Evolutionary conservation across 1,139 yeast genomes (phyloP).

Genomic region (Wickerhamomyces sp.): DNA sequence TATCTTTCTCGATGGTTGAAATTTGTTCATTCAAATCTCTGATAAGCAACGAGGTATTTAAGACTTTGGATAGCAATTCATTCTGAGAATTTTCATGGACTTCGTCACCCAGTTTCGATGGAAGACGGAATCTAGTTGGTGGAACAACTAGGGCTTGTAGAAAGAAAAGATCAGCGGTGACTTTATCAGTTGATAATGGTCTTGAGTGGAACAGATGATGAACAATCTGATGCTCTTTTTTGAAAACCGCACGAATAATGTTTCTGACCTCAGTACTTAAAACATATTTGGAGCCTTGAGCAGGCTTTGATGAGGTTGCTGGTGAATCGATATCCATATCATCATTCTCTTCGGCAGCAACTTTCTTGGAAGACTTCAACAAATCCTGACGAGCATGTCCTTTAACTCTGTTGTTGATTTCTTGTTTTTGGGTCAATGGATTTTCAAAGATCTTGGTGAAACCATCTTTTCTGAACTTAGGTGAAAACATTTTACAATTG

Average conservation of each 20-base stretch:
- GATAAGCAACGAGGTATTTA: slow-evolving; percentile 75
- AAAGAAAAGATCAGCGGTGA: slow-evolving; percentile 86
- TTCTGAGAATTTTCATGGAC: slow-evolving; percentile 93
- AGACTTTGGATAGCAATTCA: slow-evolving; percentile 73
- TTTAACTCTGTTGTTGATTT: slow-evolving; percentile 74
- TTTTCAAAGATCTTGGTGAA: slow-evolving; percentile 88
- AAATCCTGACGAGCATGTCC: slow-evolving; percentile 73
- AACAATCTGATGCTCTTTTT: slow-evolving; percentile 59
- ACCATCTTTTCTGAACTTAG: slow-evolving; percentile 92
- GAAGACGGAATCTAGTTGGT: slow-evolving; percentile 93
- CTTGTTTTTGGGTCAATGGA: slow-evolving; percentile 75
- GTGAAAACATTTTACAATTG: slow-evolving; percentile 94
- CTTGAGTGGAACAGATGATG: slow-evolving; percentile 71
- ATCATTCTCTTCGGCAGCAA: slow-evolving; percentile 23
- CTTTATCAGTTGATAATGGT: slow-evolving; percentile 50
- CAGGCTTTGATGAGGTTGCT: slow-evolving; percentile 24
- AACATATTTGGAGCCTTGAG: slow-evolving; percentile 70
- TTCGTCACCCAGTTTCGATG: slow-evolving; percentile 95
- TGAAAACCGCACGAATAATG: slow-evolving; percentile 69
- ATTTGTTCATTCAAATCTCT: slow-evolving; percentile 86
- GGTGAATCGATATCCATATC: slow-evolving; percentile 22
- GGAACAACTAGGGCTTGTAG: slow-evolving; percentile 87
- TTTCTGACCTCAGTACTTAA: slow-evolving; percentile 83
- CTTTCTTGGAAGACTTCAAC: slow-evolving; percentile 37
- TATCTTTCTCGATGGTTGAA: slow-evolving; percentile 55